A percentile compares a stretch with the other conserved stretches of the same genome.
Evolutionary conservation across 2,329 filamentous ascomycete species (phyloP).

Genomic region (Phyllosticta citriasiana): DNA sequence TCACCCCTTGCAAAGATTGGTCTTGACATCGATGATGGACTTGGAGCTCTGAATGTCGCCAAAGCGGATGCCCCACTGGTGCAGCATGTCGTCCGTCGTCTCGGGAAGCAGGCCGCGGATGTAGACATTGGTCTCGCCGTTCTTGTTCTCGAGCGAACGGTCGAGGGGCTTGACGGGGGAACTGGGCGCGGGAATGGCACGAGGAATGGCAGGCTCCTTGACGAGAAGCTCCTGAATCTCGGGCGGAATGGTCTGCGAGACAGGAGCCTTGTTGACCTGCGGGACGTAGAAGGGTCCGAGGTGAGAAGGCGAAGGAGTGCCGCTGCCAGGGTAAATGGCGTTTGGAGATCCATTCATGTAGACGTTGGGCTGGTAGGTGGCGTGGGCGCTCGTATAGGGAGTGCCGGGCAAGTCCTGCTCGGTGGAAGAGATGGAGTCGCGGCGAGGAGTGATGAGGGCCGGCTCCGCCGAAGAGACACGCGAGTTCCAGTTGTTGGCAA

Average conservation of each 20-base stretch:
- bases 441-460: conserved; percentile 41
- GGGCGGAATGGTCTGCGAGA: conserved; percentile 32
- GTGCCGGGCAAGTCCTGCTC: conserved; percentile 43
- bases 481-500: conserved; percentile 36
- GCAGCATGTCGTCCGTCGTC: conserved; percentile 83
- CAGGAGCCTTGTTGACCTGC: conserved; percentile 27
- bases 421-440: conserved; percentile 43
- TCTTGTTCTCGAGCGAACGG: conserved; percentile 88
- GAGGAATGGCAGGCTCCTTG: conserved; percentile 73
- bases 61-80: conserved; percentile 75
- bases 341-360: conserved; percentile 42
- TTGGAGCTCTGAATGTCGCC: conserved; percentile 94
- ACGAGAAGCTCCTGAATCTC: conserved; percentile 39
- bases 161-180: conserved; percentile 84
- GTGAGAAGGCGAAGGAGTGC: conserved; percentile 41
- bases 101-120: conserved; percentile 92
- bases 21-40: conserved; percentile 92
- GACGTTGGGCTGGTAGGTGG: conserved; percentile 32
- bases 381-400: conserved; percentile 22
- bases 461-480: conserved; percentile 38
- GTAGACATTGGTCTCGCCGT: conserved; percentile 95
- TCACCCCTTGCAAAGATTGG: conserved; percentile 91
- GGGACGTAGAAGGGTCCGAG: conserved; percentile 34
- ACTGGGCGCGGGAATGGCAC: conserved; percentile 79
- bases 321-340: conserved; percentile 36